A percentile compares a stretch with the other conserved stretches of the same genome.
Evolutionary conservation across 371 early-diverging fungal genomes (phyloP).

Genomic region (Rhizoclosmatium hyalinum): DNA sequence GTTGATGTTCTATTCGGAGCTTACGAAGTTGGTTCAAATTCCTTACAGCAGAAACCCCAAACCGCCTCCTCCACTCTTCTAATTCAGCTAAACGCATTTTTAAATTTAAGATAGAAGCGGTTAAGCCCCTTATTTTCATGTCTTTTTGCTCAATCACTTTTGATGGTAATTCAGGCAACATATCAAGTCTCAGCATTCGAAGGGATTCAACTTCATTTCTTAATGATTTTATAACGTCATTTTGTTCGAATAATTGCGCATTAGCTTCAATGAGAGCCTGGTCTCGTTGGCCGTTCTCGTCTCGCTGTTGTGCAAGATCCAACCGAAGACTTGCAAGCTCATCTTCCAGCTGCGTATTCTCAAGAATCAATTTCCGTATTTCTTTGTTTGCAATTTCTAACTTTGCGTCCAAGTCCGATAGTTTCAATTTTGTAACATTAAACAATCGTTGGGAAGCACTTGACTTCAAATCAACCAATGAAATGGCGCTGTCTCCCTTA

Average conservation of each 20-base stretch:
- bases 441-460: neutral
- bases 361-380: neutral
- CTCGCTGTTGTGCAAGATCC: neutral
- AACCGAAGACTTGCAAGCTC: neutral
- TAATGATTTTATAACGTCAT: neutral
- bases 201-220: neutral
- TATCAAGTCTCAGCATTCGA: conserved; percentile 11
- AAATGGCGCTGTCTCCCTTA: too few species aligned
- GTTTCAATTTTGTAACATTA: neutral
- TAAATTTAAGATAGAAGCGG: neutral
- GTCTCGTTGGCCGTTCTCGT: neutral
- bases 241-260: neutral
- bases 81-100: neutral
- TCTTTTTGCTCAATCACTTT: neutral
- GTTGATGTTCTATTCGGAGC: neutral
- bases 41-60: neutral
- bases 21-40: neutral
- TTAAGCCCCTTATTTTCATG: neutral
- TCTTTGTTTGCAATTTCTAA: neutral
- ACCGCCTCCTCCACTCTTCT: neutral
- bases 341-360: neutral
- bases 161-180: conserved; percentile 2
- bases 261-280: neutral
- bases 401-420: neutral
- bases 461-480: too few species aligned